These are phyloP conservation scores for Pulveroboletus sp. DNA, from an alignment of 768 basidiomycete species.

Conservation along the genomic window DNA sequence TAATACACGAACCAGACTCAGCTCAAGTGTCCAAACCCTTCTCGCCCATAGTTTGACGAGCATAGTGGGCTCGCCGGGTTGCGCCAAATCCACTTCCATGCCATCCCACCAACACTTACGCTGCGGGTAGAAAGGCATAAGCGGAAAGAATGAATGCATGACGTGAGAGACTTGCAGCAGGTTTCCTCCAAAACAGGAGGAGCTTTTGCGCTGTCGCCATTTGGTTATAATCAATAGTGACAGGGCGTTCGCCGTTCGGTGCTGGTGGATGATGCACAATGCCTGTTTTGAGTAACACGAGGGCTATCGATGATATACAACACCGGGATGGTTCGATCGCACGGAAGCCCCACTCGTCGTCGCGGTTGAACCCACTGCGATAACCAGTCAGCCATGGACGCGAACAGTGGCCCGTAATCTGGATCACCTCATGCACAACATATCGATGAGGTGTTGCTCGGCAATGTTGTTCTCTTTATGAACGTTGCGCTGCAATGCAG, in stretches of 20 bases:
- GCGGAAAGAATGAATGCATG: neutral
- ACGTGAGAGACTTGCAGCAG: conserved; percentile 68
- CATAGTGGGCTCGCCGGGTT: conserved; percentile 46
- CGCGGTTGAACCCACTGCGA: conserved; percentile 82
- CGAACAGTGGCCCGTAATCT: neutral
- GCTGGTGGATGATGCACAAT: conserved; percentile 64
- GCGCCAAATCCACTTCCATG: conserved; percentile 79
- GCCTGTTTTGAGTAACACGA: conserved; percentile 96
- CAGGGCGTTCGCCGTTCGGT: conserved; percentile 59
- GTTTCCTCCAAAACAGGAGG: conserved; percentile 97
- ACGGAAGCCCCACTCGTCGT: conserved; percentile 98
- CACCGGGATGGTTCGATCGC: conserved; percentile 94
- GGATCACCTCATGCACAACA: conserved; percentile 96
- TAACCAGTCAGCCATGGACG: conserved; percentile 9
- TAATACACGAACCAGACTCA: conserved; percentile 70
- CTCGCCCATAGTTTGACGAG: conserved; percentile 92
- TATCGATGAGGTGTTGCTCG: conserved; percentile 98
- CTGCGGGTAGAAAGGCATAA: conserved; percentile 38
- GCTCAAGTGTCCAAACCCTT: conserved; percentile 96
- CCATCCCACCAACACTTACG: conserved; percentile 99
- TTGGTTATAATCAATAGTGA: conserved; percentile 84
- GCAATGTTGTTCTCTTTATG: conserved; percentile 99
- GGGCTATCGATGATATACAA: conserved; percentile 96
- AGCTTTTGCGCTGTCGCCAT: conserved; percentile 98
- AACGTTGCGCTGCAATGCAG: conserved; percentile 95